Evolutionary conservation across 192 early-diverging fungal species (phyloP), one percentile per base, ranked within the genome.

Genomic region (Phlyctochytrium planicorne): DNA sequence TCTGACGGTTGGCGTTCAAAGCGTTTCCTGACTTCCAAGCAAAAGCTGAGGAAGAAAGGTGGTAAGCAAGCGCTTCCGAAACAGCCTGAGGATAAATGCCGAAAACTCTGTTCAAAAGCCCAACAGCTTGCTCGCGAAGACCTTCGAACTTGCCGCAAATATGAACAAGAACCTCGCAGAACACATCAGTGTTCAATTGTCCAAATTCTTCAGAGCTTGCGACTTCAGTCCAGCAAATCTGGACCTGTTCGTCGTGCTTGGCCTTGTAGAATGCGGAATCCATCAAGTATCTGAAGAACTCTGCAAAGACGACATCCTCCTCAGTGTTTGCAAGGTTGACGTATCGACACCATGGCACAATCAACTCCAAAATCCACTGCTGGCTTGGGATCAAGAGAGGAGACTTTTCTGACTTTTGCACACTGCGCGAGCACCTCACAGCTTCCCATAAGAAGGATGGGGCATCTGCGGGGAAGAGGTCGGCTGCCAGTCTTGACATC

Each of bases 211-310:
- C 33, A 20, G 65, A 64, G 2, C 60, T n/a, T 17, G 66, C 55
- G 4, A 80, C 56, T 37, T 71, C 68, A 1, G 30, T 65, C 77
- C 76, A 82, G 59, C 78, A 78, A 1, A 62, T 40, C 20, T 59
- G 34, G 2, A 74, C 71, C 30, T 79, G 62, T n/a, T 78, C 77
- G n/a, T 57, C 25, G 47, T 73, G 67, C 32, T 68, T 67, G 6
- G 75, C 68, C 14, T 60, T 50, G 62, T 77, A 74, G 61, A 82
- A 77, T 1, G 77, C 67, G 1, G 70, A 62, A 47, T 82, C 81
- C 81, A 82, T 79, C 60, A 82, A 62, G 67, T 73, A 82, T n/a
- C 75, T 66, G 65, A 76, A 81, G 47, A 80, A 73, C 32, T 82
- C 81, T 24, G 73, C 68, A 50, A 67, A 72, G 2, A 79, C 74